Conservation (phyloP, 1,139 yeast species). For the Groenewaldozyma sp. region DNA sequence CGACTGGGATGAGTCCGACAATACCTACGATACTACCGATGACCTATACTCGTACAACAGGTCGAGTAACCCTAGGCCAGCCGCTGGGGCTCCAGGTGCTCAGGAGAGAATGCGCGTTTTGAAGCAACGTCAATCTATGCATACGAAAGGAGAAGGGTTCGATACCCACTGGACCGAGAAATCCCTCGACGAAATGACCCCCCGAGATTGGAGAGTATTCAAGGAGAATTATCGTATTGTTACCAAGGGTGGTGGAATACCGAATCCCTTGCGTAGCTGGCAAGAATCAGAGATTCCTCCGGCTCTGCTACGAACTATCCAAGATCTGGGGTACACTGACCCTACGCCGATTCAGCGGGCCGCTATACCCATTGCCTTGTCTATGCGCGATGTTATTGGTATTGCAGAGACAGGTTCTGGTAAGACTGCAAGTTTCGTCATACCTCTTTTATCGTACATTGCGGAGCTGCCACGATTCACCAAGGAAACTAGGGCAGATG, state of each 20-base stretch:
- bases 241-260: slow-evolving; percentile 44
- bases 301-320: slow-evolving; percentile 34
- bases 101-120: slow-evolving; percentile 16
- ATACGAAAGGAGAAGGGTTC: slow-evolving; percentile 16
- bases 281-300: slow-evolving; percentile 46
- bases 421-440: slow-evolving; percentile 73
- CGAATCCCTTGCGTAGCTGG: slow-evolving; percentile 70
- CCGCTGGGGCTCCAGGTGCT: slow-evolving; percentile 24
- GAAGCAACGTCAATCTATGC: slow-evolving; percentile 8
- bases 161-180: slow-evolving; percentile 67
- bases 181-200: slow-evolving; percentile 52
- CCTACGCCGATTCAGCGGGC: slow-evolving; percentile 93
- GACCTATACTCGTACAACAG: slow-evolving; percentile 31
- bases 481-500: slow-evolving; percentile 37
- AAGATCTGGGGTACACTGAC: slow-evolving; percentile 39
- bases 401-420: slow-evolving; percentile 98
- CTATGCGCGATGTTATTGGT: slow-evolving; percentile 62
- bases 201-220: slow-evolving; percentile 84
- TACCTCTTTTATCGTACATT: slow-evolving; percentile 62
- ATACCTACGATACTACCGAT: slow-evolving; percentile 42
- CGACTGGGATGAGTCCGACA: slow-evolving; percentile 63
- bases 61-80: neutral
- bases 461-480: slow-evolving; percentile 37
- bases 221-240: slow-evolving; percentile 68
- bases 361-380: slow-evolving; percentile 65